Conservation (phyloP, 129 eudicot species). For the carrot (Daucus carota) region DH1_v3.0 NC_030382.2:34633501-34634000, state of each 20-base stretch:
- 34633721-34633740: slow-evolving; percentile 74
- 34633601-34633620: not conserved
- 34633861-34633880: not conserved
- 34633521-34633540: slow-evolving; percentile 3
- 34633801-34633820: slow-evolving; percentile 12
- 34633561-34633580: slow-evolving; percentile 54
- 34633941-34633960: not conserved
- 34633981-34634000: not conserved
- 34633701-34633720: slow-evolving; percentile 70
- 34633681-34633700: slow-evolving; percentile 81
- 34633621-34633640: not conserved
- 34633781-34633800: slow-evolving; percentile 42
- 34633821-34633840: slow-evolving; percentile 3
- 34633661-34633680: not conserved
- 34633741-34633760: slow-evolving; percentile 90
- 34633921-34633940: not conserved
- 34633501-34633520: not conserved
- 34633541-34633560: slow-evolving; percentile 79
- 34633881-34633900: not conserved
- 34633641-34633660: not conserved
- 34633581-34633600: not conserved
- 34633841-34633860: slow-evolving; percentile 2
- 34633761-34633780: slow-evolving; percentile 89
- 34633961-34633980: not conserved
- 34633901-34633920: not conserved